phyloP scores from a whole-genome alignment of 306 rosid genomes.

The Albizia julibrissin region DNA sequence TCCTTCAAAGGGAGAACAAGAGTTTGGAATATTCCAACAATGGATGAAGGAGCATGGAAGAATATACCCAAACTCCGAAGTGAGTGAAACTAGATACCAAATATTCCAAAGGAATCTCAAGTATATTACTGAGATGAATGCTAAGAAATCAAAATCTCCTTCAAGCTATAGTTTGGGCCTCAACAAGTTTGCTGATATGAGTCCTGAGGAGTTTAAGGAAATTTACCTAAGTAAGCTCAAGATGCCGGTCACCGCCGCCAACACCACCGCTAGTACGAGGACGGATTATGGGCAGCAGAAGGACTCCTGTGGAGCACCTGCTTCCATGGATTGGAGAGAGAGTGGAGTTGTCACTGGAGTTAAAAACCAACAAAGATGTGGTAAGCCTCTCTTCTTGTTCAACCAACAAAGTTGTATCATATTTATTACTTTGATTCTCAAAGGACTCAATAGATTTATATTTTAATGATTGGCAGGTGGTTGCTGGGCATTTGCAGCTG shows the following conservation, averaged over 20 bases:
- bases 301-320: conserved; percentile 22
- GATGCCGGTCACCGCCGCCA: neutral
- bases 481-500: conserved; percentile 59
- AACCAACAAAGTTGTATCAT: too few relatives aligned
- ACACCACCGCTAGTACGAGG: neutral
- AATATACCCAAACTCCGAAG: conserved; percentile 44
- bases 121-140: conserved; percentile 44
- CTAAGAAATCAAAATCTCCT: conserved; percentile 26
- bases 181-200: conserved; percentile 56
- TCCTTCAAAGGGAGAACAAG: conserved; percentile 35
- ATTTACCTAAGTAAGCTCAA: neutral
- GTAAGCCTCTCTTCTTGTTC: conserved; percentile 10
- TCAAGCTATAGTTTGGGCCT: conserved; percentile 39
- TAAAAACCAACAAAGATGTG: conserved; percentile 50
- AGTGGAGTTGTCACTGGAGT: conserved; percentile 44
- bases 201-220: conserved; percentile 50
- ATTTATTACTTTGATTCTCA: too few relatives aligned
- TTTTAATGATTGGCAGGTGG: conserved; percentile 35
- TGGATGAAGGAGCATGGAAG: conserved; percentile 47
- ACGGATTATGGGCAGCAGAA: neutral
- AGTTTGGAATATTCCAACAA: conserved; percentile 39
- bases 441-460: too few relatives aligned
- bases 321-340: conserved; percentile 59
- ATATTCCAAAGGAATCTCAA: conserved; percentile 51
- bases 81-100: conserved; percentile 43